A percentile compares a stretch with the other conserved stretches of the same genome.
Evolutionary conservation across 2,329 filamentous ascomycete species (phyloP).

Genomic region (Celoporthe dispersa): DNA sequence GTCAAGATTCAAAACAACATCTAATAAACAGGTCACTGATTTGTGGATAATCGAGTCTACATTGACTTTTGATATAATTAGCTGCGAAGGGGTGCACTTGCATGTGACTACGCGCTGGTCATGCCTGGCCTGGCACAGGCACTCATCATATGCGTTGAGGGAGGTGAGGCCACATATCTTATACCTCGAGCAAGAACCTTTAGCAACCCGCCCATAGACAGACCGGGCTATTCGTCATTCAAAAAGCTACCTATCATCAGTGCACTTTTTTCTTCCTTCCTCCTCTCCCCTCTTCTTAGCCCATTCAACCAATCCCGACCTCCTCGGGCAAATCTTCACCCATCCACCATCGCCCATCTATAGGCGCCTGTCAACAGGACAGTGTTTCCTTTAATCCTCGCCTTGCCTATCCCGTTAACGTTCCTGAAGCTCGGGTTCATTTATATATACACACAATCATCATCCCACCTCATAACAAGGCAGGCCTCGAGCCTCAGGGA

Average conservation of each 20-base stretch:
- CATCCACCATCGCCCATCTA: background rate
- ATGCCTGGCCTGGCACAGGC: no score
- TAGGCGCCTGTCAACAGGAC: background rate
- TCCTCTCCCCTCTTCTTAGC: background rate
- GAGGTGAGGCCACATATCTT: no score
- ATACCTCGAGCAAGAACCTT: no score
- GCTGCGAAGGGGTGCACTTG: no score
- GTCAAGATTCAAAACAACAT: no score
- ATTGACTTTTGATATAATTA: no score
- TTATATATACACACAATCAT: background rate
- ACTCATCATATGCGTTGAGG: no score
- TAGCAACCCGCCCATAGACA: background rate
- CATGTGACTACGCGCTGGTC: no score
- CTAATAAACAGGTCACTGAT: no score
- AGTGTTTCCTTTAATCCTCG: background rate
- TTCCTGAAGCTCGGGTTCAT: background rate
- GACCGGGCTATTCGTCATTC: background rate
- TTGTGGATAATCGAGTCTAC: no score
- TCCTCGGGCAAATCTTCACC: background rate
- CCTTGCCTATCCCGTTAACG: background rate
- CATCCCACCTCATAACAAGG: background rate
- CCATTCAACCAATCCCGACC: background rate
- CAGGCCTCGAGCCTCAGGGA: background rate
- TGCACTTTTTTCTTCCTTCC: background rate
- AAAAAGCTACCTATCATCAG: background rate